Evolutionary conservation across 148 eudicot genomes (phyloP).

Genomic region (Amaranthus hypochondriacus): DNA sequence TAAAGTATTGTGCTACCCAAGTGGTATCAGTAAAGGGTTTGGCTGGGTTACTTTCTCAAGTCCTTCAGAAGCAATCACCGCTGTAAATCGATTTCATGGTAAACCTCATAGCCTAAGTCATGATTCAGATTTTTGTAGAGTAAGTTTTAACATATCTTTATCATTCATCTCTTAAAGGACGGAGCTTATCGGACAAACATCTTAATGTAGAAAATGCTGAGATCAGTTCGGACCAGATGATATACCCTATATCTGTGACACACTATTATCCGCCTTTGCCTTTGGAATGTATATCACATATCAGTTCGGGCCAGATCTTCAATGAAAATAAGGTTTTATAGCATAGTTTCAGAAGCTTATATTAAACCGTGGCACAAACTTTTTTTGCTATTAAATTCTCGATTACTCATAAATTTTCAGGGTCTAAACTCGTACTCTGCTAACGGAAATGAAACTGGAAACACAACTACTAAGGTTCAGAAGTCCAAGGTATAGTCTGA

Average conservation of each 20-base stretch:
- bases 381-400: background rate
- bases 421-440: background rate
- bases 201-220: constrained; percentile 30
- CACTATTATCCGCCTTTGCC: background rate
- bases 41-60: constrained; percentile 44
- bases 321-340: background rate
- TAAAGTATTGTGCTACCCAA: background rate
- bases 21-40: background rate
- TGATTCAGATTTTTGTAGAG: no score
- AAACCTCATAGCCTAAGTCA: background rate
- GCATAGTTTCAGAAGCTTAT: background rate
- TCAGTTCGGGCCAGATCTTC: background rate
- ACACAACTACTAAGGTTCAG: no score
- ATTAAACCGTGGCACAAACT: background rate
- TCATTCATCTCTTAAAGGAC: constrained; percentile 21
- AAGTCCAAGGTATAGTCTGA: no score
- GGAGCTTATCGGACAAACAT: constrained; percentile 21
- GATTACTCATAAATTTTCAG: background rate
- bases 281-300: background rate
- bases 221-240: constrained; percentile 18
- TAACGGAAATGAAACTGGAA: background rate
- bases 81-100: background rate
- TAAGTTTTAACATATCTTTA: no score
- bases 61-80: constrained; percentile 34
- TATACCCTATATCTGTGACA: background rate